Conservation (phyloP, 495 filamentous ascomycete genomes). For the Collariella sp. region DNA sequence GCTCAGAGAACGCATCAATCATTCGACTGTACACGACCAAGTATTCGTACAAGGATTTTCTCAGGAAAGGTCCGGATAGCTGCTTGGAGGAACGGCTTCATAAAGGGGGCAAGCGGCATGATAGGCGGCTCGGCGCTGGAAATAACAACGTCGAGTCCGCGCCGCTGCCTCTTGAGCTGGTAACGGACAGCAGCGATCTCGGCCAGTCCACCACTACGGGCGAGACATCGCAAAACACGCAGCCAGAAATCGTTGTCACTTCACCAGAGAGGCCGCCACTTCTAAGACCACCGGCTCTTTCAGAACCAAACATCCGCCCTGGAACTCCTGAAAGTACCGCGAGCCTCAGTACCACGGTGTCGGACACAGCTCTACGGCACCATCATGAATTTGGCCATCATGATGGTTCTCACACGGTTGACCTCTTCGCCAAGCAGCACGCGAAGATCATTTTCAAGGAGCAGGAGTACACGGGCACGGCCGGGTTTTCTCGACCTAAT, state of each 20-base stretch:
- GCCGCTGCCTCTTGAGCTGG: background rate
- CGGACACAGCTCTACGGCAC: conserved; percentile 21
- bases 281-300: conserved; percentile 23
- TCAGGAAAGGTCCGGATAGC: conserved; percentile 35
- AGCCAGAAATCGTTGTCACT: conserved; percentile 33
- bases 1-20: conserved; percentile 2
- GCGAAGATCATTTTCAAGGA: conserved; percentile 16
- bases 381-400: background rate
- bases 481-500: conserved; percentile 35
- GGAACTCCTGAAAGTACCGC: conserved; percentile 24
- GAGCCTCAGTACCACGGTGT: conserved; percentile 21
- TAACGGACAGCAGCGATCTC: conserved; percentile 7
- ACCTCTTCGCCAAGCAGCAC: conserved; percentile 14
- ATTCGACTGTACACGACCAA: conserved; percentile 49
- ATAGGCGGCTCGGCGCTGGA: background rate
- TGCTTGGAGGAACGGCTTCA: conserved; percentile 35
- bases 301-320: conserved; percentile 21
- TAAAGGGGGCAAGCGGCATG: conserved; percentile 17
- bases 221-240: background rate
- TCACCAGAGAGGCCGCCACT: conserved; percentile 9
- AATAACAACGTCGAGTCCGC: background rate
- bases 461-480: conserved; percentile 23
- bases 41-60: conserved; percentile 42
- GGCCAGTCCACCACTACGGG: background rate
- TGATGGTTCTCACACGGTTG: conserved; percentile 4